Percentiles rank a stretch among this genome's conserved stretches.
phyloP scores from a whole-genome alignment of 805 yeast genomes.

The Pichia gijzeniarum region DNA sequence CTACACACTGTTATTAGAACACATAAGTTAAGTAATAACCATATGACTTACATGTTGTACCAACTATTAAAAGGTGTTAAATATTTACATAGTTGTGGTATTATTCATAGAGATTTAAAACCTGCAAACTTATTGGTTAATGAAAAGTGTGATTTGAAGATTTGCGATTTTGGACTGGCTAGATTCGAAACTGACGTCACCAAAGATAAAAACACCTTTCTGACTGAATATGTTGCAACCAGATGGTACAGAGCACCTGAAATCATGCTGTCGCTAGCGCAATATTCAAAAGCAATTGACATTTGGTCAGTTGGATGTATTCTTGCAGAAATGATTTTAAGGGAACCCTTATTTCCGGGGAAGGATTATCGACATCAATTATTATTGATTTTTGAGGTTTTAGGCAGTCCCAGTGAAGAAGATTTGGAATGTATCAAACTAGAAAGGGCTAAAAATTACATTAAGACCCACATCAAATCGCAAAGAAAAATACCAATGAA shows the following conservation, averaged over 20 bases:
- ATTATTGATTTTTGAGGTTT: slow-evolving; percentile 55
- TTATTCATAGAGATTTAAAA: slow-evolving; percentile 70
- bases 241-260: slow-evolving; percentile 85
- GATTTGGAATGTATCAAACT: slow-evolving; percentile 70
- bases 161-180: slow-evolving; percentile 76
- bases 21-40: slow-evolving; percentile 55
- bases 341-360: slow-evolving; percentile 69
- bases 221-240: slow-evolving; percentile 81
- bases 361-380: slow-evolving; percentile 66
- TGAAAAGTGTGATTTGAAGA: slow-evolving; percentile 65
- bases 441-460: slow-evolving; percentile 71
- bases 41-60: slow-evolving; percentile 62
- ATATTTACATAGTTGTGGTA: slow-evolving; percentile 64
- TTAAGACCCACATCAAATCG: slow-evolving; percentile 36
- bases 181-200: slow-evolving; percentile 43
- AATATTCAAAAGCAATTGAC: slow-evolving; percentile 71
- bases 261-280: slow-evolving; percentile 67
- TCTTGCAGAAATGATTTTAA: slow-evolving; percentile 57
- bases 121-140: slow-evolving; percentile 67
- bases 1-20: slow-evolving; percentile 55
- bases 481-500: slow-evolving; percentile 54
- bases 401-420: slow-evolving; percentile 70
- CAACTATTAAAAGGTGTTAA: slow-evolving; percentile 67
- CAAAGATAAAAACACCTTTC: slow-evolving; percentile 29
- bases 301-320: slow-evolving; percentile 81